Percentiles rank a stretch among this genome's conserved stretches.
Conservation (phyloP, 1,284 basidiomycete genomes). For the Crocinoboletus sp. region DNA sequence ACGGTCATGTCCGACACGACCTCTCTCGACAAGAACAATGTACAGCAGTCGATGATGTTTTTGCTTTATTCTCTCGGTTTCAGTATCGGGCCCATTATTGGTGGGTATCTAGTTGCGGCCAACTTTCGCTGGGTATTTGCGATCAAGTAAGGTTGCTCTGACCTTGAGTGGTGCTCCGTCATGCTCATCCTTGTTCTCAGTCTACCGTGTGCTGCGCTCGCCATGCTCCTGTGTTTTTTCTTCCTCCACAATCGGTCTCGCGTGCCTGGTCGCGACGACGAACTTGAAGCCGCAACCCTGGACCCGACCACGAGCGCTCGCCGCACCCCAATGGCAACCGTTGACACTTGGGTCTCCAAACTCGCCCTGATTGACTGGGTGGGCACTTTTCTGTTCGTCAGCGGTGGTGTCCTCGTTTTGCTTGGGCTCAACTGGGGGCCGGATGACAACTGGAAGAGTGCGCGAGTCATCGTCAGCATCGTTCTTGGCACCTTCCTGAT, state of each 20-base stretch:
- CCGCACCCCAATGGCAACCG: background rate
- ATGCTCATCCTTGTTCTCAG: conserved; percentile 7
- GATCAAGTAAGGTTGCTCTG: conserved; percentile 41
- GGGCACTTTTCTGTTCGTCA: conserved; percentile 39
- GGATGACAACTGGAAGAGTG: conserved; percentile 31
- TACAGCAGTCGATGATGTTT: conserved; percentile 40
- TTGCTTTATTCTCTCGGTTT: conserved; percentile 43
- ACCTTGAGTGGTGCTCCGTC: background rate
- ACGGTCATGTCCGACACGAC: conserved; percentile 42
- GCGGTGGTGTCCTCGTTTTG: conserved; percentile 35
- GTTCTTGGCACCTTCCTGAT: conserved; percentile 38
- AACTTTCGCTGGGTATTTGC: conserved; percentile 52
- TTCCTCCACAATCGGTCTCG: conserved; percentile 35
- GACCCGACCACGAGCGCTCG: background rate
- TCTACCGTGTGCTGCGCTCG: conserved; percentile 28
- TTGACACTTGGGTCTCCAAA: conserved; percentile 29
- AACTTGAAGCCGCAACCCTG: conserved; percentile 7
- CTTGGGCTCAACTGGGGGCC: conserved; percentile 40
- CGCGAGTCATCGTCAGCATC: conserved; percentile 35
- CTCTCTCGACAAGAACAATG: conserved; percentile 41
- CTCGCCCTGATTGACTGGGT: conserved; percentile 44
- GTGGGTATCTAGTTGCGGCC: conserved; percentile 38
- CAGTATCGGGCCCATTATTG: conserved; percentile 43
- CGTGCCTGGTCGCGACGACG: conserved; percentile 23
- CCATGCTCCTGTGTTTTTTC: conserved; percentile 39